Evolutionary conservation across 257 asterid species (phyloP), one percentile per base, ranked within the genome.

Genomic region (Ilex aquifolium): DNA sequence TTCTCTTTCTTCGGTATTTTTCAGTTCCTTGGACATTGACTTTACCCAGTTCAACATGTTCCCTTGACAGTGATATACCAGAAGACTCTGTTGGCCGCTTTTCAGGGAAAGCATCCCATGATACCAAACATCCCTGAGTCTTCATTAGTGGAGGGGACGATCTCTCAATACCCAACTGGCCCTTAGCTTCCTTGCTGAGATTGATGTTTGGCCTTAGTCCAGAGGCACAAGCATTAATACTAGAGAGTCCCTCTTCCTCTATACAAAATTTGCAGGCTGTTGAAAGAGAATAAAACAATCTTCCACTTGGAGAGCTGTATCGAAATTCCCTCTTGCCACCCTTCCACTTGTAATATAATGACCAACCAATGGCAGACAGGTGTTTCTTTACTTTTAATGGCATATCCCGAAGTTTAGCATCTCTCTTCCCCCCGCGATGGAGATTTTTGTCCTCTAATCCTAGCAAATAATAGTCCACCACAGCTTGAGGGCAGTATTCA

Each of bases 341-440:
- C 69, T 66, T 82, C 30, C 1, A 53, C 5, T 36, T n/a, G 60
- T 31, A 29, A 62, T 40, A 31, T 17, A 85, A 63, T 7, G 27
- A 63, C 98, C 98, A 92, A 10, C 98, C 97, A 14, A 46, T 61
- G 21, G 83, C 75, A 60, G 74, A 58, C 59, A 92, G 82, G 75
- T 92, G 88, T 67, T 71, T 72, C 77, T 65, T 88, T 54, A 82
- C 97, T 75, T 79, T 78, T 59, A 48, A 10, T 31, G 68, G 58
- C 50, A 31, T 57, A 8, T 5, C 13, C 14, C 10, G 11, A 15
- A 15, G 5, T 1, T 53, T 10, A 49, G 2, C 6, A 36, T 3
- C 2, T 52, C 46, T 69, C 14, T 0, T 61, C 30, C 44, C 64
- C 46, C 8, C 32, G 2, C 8, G 7, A 27, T 1, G 32, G 11